A percentile compares a stretch with the other conserved stretches of the same genome.
Evolutionary conservation across 169 alveolate genomes (phyloP).

Genomic region (Babesia gibsoni): DNA sequence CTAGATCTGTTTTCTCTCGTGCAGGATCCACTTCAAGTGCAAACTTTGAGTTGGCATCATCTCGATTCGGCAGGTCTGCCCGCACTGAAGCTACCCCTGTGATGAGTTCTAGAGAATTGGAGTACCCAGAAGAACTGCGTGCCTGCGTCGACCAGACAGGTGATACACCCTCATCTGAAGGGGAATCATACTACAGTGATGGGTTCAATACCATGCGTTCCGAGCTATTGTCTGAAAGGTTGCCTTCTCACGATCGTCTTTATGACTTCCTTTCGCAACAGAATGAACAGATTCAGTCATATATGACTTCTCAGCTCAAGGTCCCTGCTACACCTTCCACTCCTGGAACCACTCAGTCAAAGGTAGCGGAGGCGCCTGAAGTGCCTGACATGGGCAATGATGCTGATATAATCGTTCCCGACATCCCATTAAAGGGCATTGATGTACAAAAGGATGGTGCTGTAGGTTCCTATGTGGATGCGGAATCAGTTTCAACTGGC

Average conservation of each 20-base stretch:
- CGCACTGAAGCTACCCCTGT: too few species aligned
- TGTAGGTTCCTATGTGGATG: too few species aligned
- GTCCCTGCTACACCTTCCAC: too few species aligned
- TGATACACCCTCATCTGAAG: background rate
- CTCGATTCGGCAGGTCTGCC: too few species aligned
- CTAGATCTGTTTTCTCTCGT: background rate
- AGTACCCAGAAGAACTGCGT: background rate
- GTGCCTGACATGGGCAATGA: too few species aligned
- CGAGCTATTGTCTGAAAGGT: background rate
- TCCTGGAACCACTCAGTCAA: too few species aligned
- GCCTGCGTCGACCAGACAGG: background rate
- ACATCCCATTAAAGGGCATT: too few species aligned
- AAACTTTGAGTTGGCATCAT: background rate
- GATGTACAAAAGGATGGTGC: too few species aligned
- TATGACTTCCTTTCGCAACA: conserved; percentile 49
- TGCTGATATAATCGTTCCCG: too few species aligned
- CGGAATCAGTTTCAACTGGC: too few species aligned
- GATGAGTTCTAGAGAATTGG: background rate
- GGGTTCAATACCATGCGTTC: conserved; percentile 8
- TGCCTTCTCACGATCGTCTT: conserved; percentile 3
- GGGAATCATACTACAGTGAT: background rate
- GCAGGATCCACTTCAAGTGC: background rate
- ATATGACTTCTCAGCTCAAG: conserved; percentile 13
- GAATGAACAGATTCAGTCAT: conserved; percentile 29
- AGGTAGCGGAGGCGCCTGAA: too few species aligned